These are phyloP conservation scores for Yarrowia bubula DNA, from an alignment of 805 yeast species.

Conservation along the genomic window DNA sequence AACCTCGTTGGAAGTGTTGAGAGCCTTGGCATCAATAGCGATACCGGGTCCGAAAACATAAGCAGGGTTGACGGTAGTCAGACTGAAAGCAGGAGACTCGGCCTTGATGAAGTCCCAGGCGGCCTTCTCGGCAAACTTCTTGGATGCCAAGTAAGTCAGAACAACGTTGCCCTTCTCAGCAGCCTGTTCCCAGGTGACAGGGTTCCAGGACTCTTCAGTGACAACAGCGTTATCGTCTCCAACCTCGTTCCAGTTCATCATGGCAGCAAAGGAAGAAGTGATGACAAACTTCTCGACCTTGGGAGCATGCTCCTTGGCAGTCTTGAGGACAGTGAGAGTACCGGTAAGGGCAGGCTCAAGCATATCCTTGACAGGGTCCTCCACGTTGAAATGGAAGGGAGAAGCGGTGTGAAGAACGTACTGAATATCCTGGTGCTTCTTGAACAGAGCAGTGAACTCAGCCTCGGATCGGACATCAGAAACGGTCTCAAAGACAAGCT, in stretches of 20 bases:
- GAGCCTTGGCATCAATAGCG: conserved; percentile 34
- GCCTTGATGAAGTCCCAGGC: conserved; percentile 51
- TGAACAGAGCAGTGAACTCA: conserved; percentile 51
- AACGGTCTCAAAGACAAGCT: conserved; percentile 36
- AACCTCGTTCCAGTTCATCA: conserved; percentile 35
- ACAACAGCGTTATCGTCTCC: conserved; percentile 31
- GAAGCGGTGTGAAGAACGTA: conserved; percentile 45
- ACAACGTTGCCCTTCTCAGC: background rate
- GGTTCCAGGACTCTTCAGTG: conserved; percentile 44
- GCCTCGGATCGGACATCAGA: conserved; percentile 36
- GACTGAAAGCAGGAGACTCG: conserved; percentile 34
- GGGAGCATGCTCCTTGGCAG: conserved; percentile 40
- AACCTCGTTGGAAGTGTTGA: conserved; percentile 40
- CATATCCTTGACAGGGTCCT: conserved; percentile 45
- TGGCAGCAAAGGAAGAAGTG: conserved; percentile 55
- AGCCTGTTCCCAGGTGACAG: conserved; percentile 38
- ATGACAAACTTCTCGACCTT: conserved; percentile 44
- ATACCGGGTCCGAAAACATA: conserved; percentile 39
- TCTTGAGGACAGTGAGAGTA: conserved; percentile 45
- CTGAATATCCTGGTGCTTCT: conserved; percentile 42
- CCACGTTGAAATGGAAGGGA: conserved; percentile 39
- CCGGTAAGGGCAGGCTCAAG: conserved; percentile 52
- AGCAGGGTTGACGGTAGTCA: conserved; percentile 38
- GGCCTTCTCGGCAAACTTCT: conserved; percentile 55
- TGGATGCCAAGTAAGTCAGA: conserved; percentile 43